Evolutionary conservation across 2,329 filamentous ascomycete species (phyloP), one percentile per base, ranked within the genome.

Genomic region (Penicillium olsonii): DNA sequence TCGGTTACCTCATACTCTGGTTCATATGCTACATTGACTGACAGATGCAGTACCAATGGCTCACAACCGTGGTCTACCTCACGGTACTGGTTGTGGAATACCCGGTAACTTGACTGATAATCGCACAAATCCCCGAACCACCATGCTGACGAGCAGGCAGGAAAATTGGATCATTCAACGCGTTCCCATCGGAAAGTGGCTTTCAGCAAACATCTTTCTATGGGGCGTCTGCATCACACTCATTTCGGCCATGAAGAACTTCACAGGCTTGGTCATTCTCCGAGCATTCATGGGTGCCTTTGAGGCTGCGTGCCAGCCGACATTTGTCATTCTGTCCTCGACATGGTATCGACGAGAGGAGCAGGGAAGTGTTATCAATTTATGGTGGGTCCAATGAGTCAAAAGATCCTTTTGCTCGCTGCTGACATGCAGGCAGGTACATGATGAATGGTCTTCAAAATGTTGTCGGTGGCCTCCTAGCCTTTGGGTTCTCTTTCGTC

Each of bases 371-470:
- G 79, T 82, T 8, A 84, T 88, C 3, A 85, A 84, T 0, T 87
- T 83, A 65, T 89, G 86, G 85, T 83, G 2, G 29, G 29, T 31
- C 1, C 12, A 31, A n/a, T 15, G 2, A 5, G 4, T 4, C 29
- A 6, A n/a, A 15, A n/a, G 12, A n/a, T 20, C 4, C 1, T n/a
- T 4, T 31, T 31, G 12, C 7, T 7, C 33, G 2, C 15, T 15
- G 33, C 33, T 35, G 8, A 35, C 33, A 31, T 3, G 1, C 17
- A 35, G 10, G n/a, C n/a, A 73, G 73, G 68, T 85, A 87, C 67
- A 87, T 87, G 81, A 88, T 88, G 84, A 89, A 88, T 63, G 86
- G 86, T 2, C 78, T 77, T 1, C 85, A 88, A 64, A 85, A 88
- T 61, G 85, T 88, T 37, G 82, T 88, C 7, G 85, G 86, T 22